These are phyloP conservation scores for Parietaria judaica DNA, from an alignment of 306 rosid genomes.

Conservation along the genomic window DNA sequence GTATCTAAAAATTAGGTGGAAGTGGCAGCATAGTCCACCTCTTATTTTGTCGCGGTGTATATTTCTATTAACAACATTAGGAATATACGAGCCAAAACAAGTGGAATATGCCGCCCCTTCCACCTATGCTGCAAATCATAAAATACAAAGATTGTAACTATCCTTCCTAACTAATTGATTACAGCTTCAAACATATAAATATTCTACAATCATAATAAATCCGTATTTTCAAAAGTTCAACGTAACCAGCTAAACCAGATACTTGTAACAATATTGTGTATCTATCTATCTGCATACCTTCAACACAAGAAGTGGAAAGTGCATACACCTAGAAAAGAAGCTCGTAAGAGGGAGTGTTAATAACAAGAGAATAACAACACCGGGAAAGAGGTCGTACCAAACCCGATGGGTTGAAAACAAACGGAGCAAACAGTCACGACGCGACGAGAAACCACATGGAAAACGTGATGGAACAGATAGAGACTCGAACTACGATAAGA, in stretches of 20 bases:
- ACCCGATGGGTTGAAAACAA: conserved; percentile 82
- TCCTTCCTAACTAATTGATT: no score
- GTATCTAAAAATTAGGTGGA: no score
- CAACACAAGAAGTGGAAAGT: conserved; percentile 73
- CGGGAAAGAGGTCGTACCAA: conserved; percentile 53
- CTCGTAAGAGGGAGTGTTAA: conserved; percentile 19
- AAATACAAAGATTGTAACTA: no score
- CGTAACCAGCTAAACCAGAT: conserved; percentile 1
- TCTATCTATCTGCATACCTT: conserved; percentile 54
- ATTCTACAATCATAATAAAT: no score
- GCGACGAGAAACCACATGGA: conserved; percentile 89
- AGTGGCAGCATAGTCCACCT: no score
- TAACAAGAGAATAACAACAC: conserved; percentile 12
- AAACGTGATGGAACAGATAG: conserved; percentile 62
- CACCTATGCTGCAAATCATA: no score
- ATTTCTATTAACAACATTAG: no score
- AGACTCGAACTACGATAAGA: conserved; percentile 61
- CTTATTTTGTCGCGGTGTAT: no score
- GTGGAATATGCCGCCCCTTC: no score
- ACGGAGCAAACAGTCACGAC: conserved; percentile 97
- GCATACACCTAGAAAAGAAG: conserved; percentile 51
- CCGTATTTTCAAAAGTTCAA: no score
- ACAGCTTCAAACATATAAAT: no score
- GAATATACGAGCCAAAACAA: no score
- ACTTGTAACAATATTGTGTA: conserved; percentile 1